Percentiles rank a stretch among this genome's conserved stretches.
Conservation (phyloP, 345 rosid species). For the Eucalyptus polyanthemos region DNA sequence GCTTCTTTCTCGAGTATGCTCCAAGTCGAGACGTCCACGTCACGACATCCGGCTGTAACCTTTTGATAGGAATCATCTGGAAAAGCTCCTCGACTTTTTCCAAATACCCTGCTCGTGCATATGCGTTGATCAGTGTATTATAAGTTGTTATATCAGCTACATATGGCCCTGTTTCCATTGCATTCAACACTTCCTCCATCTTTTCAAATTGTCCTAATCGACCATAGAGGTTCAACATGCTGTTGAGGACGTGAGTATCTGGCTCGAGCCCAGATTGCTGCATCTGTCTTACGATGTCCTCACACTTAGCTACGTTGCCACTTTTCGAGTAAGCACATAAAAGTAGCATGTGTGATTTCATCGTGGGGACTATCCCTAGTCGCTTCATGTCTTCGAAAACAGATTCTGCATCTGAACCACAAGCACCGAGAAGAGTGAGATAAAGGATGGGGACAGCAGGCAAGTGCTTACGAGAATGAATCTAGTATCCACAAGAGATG, state of each 20-base stretch:
- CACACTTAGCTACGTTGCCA: constrained; percentile 56
- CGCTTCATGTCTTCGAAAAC: constrained; percentile 78
- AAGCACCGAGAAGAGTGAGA: neutral
- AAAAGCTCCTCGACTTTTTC: constrained; percentile 62
- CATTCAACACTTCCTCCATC: constrained; percentile 60
- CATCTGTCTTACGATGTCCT: constrained; percentile 60
- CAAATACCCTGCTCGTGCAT: constrained; percentile 68
- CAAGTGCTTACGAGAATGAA: neutral
- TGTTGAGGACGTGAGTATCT: constrained; percentile 69
- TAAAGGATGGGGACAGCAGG: neutral
- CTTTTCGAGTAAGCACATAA: constrained; percentile 72
- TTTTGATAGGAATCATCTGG: constrained; percentile 18
- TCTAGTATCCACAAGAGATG: neutral
- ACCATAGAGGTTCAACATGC: constrained; percentile 82
- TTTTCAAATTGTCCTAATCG: constrained; percentile 58
- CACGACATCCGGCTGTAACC: constrained; percentile 57
- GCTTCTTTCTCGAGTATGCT: constrained; percentile 75
- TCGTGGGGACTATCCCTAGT: constrained; percentile 64
- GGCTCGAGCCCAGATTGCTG: constrained; percentile 65
- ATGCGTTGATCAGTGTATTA: constrained; percentile 74
- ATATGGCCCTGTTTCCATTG: constrained; percentile 55
- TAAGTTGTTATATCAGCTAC: constrained; percentile 59
- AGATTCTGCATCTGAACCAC: constrained; percentile 54
- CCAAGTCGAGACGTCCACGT: constrained; percentile 89
- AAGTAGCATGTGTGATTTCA: constrained; percentile 95